Base-by-base conservation (phyloP, 208 protist species). In the Porcisia deanei region DNA sequence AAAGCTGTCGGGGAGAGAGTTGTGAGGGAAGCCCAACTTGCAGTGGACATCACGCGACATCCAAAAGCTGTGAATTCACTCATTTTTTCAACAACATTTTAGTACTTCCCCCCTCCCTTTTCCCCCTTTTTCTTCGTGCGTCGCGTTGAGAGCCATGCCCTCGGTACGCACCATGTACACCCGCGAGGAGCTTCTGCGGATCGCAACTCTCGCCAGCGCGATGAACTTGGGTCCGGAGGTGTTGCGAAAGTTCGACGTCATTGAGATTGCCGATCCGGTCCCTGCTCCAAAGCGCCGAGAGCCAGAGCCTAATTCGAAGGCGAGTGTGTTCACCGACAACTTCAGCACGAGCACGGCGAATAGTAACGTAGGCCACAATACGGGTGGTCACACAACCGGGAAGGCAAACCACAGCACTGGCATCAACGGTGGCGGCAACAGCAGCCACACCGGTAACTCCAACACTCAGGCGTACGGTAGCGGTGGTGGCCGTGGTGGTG, bases 221-320 rank as follows among this genome's bases (percentile, higher is more conserved):
- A 74, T 85, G 22, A 77, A 74, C 2, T 59, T 96, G 47, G 79
- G 81, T 20, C 69, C 63, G 8, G 89, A 79, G 22, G 77, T 80
- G 25, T 53, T 83, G 53, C 76, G 87, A 45, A 91, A 91, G 80
- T 96, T 96, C 49, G 80, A 88, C 30, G 77, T 94, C 10, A 94
- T 94, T 53, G 88, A 96, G 59, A 74, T 84, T 18, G 78, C 71
- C 4, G 87, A 92, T 25, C 71, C 82, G 5, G 37, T 64, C 5
- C 72, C 80, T 10, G 76, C 69, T 6, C 75, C 73, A 16, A 67
- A 77, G 64, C 84, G 84, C 22, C 82, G 79, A 1, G 84, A 88
- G 53, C 37, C 66, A 1, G 89, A 93, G 52, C 41, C 54, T 9
- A 34, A 12, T 22, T 34, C 67, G 2, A 68, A 75, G 71, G 25